These are phyloP conservation scores for Globisporangium spiculum DNA, from an alignment of 352 stramenopile species.

Conservation along the genomic window DNA sequence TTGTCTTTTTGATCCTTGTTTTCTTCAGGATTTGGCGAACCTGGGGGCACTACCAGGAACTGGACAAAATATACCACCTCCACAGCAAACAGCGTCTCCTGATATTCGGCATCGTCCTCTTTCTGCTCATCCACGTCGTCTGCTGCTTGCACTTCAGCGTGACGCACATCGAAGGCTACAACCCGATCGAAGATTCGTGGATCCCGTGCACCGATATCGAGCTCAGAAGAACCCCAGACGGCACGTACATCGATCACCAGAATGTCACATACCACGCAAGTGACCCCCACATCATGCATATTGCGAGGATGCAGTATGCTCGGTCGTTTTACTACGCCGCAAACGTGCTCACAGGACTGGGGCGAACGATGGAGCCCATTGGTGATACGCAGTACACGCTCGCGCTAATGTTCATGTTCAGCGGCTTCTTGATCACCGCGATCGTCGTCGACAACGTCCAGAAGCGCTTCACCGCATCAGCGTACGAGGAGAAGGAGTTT, in stretches of 20 bases:
- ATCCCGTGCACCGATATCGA: slow-evolving; percentile 32
- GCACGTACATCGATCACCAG: slow-evolving; percentile 16
- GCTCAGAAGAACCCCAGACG: slow-evolving; percentile 11
- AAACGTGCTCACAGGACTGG: slow-evolving; percentile 31
- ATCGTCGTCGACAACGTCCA: slow-evolving; percentile 52
- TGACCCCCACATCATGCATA: slow-evolving; percentile 20
- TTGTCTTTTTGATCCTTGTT: background rate
- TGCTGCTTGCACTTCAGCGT: slow-evolving; percentile 43
- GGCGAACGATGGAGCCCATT: slow-evolving; percentile 37
- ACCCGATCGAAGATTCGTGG: slow-evolving; percentile 27
- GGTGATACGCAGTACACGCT: slow-evolving; percentile 36
- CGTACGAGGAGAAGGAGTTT: slow-evolving; percentile 50
- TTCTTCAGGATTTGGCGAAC: slow-evolving; percentile 23
- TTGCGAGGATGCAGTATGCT: slow-evolving; percentile 29
- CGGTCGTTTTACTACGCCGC: slow-evolving; percentile 36
- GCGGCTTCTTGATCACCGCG: slow-evolving; percentile 46
- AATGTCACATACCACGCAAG: slow-evolving; percentile 20
- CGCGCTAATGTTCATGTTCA: slow-evolving; percentile 48
- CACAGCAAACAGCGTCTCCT: slow-evolving; percentile 42
- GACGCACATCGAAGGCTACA: slow-evolving; percentile 35
- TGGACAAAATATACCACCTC: slow-evolving; percentile 42
- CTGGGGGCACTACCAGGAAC: slow-evolving; percentile 27
- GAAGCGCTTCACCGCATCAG: slow-evolving; percentile 47
- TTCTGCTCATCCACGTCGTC: slow-evolving; percentile 58
- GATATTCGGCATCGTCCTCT: slow-evolving; percentile 35